Base-by-base conservation (phyloP, 352 stramenopile genomes). In the Halophytophthora polymorphica region DNA sequence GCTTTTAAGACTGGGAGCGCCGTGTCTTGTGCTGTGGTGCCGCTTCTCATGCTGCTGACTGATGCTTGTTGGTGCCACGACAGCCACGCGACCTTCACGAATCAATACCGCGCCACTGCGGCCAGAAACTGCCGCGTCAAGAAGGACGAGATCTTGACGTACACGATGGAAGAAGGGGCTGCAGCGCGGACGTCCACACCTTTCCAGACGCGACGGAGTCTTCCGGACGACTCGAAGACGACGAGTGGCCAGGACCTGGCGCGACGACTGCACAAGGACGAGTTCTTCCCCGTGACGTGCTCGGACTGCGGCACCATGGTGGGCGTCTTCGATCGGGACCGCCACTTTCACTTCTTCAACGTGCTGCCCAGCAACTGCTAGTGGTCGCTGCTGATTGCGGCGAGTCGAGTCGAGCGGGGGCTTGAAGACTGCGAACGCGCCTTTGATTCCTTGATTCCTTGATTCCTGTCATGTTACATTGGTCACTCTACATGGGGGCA, bases 301-400 rank as follows among this genome's bases (percentile, higher is more conserved):
- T 89, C 82, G 0, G 82, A 93, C 50, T 93, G 82, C 47, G 64
- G 70, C 39, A 93, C 82, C 2, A 81, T 72, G 15, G 82, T 90
- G 14, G 82, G 77, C 18, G 77, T 90, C 6, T 88, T 74, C 54
- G 80, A 90, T 50, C 61, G 28, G 11, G 42, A 79, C 12, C 65
- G 77, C 58, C 64, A 75, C 35, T 90, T 78, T 49, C 77, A 90
- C 49, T 90, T 90, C 47, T 90, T 90, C 56, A 90, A 90, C 61
- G 66, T 77, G 21, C 64, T 90, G 52, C 80, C 80, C 14, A 88
- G 79, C 50, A 82, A 68, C 41, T 74, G 50, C 45, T 79, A 77
- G 52, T 14, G 15, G 15, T 21, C 43, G 31, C n/a, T n/a, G n/a
- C n/a, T n/a, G n/a, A n/a, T n/a, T n/a, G n/a, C n/a, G n/a, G n/a